Conservation (phyloP, 1,139 yeast species). For the Geotrichum carabidarum region DNA sequence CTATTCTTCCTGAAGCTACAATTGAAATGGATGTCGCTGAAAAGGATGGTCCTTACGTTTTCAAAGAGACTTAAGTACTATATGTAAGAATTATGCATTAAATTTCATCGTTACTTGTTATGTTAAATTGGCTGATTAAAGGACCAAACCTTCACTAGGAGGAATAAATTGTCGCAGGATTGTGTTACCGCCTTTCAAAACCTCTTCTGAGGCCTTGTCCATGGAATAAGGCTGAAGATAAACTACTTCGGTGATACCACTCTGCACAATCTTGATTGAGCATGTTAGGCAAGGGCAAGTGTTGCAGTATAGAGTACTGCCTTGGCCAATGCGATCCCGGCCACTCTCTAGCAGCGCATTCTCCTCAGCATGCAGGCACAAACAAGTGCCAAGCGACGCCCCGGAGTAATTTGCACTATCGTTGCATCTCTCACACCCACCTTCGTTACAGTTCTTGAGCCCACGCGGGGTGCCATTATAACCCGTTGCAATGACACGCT, state of each 20-base stretch:
- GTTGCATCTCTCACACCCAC: slow-evolving; percentile 84
- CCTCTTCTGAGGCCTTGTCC: slow-evolving; percentile 70
- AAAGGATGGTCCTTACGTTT: slow-evolving; percentile 78
- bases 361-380: slow-evolving; percentile 95
- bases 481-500: slow-evolving; percentile 89
- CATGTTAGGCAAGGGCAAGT: slow-evolving; percentile 98
- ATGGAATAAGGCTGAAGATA: slow-evolving; percentile 88
- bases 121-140: not conserved
- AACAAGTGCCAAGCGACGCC: slow-evolving; percentile 69
- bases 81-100: not conserved
- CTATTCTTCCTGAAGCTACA: slow-evolving; percentile 45
- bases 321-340: slow-evolving; percentile 66
- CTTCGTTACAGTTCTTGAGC: slow-evolving; percentile 82
- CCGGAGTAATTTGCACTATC: slow-evolving; percentile 44
- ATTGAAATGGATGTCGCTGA: slow-evolving; percentile 56
- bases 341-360: slow-evolving; percentile 94
- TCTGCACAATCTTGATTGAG: slow-evolving; percentile 87
- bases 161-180: slow-evolving; percentile 56
- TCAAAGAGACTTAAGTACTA: slow-evolving; percentile 41
- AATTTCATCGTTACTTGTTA: not conserved
- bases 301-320: slow-evolving; percentile 75
- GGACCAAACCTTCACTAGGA: slow-evolving; percentile 8
- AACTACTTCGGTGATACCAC: slow-evolving; percentile 86
- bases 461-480: slow-evolving; percentile 96
- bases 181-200: slow-evolving; percentile 70